phyloP scores from a whole-genome alignment of 352 stramenopile species.

The Pythium aquatile region DNA sequence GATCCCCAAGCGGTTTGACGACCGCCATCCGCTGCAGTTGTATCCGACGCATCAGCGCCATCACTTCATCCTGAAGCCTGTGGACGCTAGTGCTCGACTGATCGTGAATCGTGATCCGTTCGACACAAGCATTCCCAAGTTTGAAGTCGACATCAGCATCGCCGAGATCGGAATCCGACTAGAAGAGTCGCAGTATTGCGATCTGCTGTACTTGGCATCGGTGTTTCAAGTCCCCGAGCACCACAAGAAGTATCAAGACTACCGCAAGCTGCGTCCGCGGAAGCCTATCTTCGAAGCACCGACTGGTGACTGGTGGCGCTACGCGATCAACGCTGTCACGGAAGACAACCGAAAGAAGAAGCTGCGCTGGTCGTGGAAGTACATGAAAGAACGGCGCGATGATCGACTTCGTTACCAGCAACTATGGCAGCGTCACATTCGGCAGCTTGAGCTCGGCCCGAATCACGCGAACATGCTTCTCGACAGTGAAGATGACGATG shows the following conservation, averaged over 20 bases:
- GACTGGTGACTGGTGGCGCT: slow-evolving; percentile 75
- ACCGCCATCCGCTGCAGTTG: slow-evolving; percentile 62
- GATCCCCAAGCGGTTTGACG: slow-evolving; percentile 85
- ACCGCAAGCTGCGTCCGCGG: slow-evolving; percentile 65
- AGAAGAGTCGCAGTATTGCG: slow-evolving; percentile 87
- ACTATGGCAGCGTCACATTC: slow-evolving; percentile 52
- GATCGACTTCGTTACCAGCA: slow-evolving; percentile 72
- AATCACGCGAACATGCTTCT: slow-evolving; percentile 39
- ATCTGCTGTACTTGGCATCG: slow-evolving; percentile 78
- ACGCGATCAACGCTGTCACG: slow-evolving; percentile 65
- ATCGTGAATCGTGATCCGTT: slow-evolving; percentile 84
- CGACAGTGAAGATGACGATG: slow-evolving; percentile 65
- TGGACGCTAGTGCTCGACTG: slow-evolving; percentile 75
- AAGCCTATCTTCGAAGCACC: slow-evolving; percentile 48
- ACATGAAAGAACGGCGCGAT: slow-evolving; percentile 79
- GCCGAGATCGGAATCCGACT: slow-evolving; percentile 76
- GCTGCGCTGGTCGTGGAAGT: slow-evolving; percentile 73
- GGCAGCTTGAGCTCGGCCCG: slow-evolving; percentile 27
- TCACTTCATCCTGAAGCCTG: slow-evolving; percentile 82
- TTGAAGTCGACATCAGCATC: slow-evolving; percentile 81
- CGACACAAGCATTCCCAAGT: slow-evolving; percentile 70
- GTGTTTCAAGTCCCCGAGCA: slow-evolving; percentile 71
- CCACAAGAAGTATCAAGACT: slow-evolving; percentile 75
- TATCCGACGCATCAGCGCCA: slow-evolving; percentile 75
- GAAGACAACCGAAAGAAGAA: slow-evolving; percentile 65